Evolutionary conservation across 2,329 filamentous ascomycete genomes (phyloP), one percentile per base, ranked within the genome.

Genomic region (Cercospora citrullina): DNA sequence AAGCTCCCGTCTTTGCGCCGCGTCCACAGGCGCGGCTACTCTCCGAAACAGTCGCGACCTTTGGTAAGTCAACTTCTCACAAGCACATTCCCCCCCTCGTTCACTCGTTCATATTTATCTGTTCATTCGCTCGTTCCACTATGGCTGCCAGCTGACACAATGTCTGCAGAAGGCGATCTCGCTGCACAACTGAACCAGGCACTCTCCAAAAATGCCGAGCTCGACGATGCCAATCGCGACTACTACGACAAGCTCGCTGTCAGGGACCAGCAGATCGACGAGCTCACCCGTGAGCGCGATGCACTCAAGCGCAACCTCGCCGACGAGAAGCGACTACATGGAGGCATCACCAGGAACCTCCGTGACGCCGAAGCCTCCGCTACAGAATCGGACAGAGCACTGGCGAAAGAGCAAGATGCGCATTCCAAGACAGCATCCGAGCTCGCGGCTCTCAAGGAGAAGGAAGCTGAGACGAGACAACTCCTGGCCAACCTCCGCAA

Each of bases 211-310:
- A n/a, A 36, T 60, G 42, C 55, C n/a, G 31, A 61, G 14, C 64
- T 58, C 18, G 7, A 61, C 30, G 39, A 33, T 23, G 60, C 64
- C 39, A 63, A 64, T 26, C 31, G 48, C 6, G 64, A 64, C 39
- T 33, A 31, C 21, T 64, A 67, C 67, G 57, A 67, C 33, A 64
- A 67, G 45, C 28, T 51, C 26, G 55, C 60, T 23, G 57, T 39
- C 16, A 48, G 33, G n/a, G 62, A 68, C 21, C 9, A 9, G 5
- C 39, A 18, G n/a, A 65, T 45, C 23, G 58, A 65, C 10, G 42
- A 57, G 9, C 36, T 68, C 14, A 18, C 26, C 6, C 33, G 26
- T 23, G 60, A 67, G 14, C 23, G 55, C 39, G 18, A 59, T 26
- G 60, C 26, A 31, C 36, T 64, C 55, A 60, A 30, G 31, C 31